Evolutionary conservation across 345 rosid genomes (phyloP), one percentile per base, ranked within the genome.

Genomic region (Geranium rotundifolium): DNA sequence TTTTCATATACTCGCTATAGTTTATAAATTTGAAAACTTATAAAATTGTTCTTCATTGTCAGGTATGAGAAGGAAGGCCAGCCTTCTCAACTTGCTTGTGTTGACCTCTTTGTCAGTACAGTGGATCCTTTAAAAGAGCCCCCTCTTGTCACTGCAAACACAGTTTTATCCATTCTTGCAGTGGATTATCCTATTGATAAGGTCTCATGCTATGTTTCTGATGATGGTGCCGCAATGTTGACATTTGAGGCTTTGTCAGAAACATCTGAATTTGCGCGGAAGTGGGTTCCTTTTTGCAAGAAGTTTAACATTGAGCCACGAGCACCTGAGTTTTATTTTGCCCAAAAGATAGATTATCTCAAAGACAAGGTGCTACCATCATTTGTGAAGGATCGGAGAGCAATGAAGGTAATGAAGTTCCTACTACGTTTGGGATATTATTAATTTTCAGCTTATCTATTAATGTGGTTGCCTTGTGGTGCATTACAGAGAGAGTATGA

Each of bases 171-270:
- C 30, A 79, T 84, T 63, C 87, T 86, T 14, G 76, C 93, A 19
- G 87, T 86, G 63, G 93, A 84, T 64, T 86, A 84, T 68, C 93
- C 93, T 2, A 79, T 82, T 14, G 83, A 84, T 65, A 86, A 86
- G 73, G 80, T 84, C 34, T 76, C 92, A 7, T 84, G 92, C 58
- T 86, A 86, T 60, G 84, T 86, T 57, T 86, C 89, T 58, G 93
- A 84, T 67, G 89, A 86, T 69, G 93, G 87, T 62, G 81, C 89
- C 56, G 83, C 89, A 17, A 82, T 86, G 84, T 63, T 86, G 63
- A 80, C 93, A 54, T 86, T 86, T 19, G 88, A 86, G 75, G 80
- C 86, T 3, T 60, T 86, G 8, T 74, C 84, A 8, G 88, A 87
- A 67, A 81, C 90, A n/a, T 76, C 84, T 17, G 84, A 84, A 57